These are phyloP conservation scores for Apocynum venetum DNA, from an alignment of 257 asterid species.

Conservation along the genomic window DNA sequence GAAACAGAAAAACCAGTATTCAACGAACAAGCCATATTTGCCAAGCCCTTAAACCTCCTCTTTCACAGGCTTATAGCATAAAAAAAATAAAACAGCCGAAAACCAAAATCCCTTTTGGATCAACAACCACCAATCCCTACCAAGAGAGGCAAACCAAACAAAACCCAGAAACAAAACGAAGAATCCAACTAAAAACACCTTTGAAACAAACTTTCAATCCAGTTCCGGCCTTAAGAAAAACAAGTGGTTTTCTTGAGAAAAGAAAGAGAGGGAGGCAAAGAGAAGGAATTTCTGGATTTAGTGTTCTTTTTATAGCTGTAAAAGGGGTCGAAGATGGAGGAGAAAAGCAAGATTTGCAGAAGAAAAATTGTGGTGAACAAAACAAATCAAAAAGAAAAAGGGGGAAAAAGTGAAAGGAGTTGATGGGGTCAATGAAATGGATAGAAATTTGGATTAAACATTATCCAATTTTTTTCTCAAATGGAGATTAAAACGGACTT, in stretches of 20 bases:
- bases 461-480: background rate
- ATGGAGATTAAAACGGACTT: background rate
- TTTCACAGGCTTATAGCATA: constrained; percentile 21
- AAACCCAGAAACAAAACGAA: background rate
- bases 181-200: background rate
- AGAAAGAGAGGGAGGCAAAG: background rate
- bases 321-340: background rate
- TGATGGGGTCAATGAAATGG: constrained; percentile 1
- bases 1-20: constrained; percentile 48
- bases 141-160: background rate
- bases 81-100: constrained; percentile 22
- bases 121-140: constrained; percentile 23
- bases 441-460: constrained; percentile 1
- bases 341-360: background rate
- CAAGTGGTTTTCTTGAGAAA: background rate
- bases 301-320: background rate
- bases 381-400: too few species aligned
- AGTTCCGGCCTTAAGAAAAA: too few species aligned
- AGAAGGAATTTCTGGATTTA: background rate
- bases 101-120: constrained; percentile 23
- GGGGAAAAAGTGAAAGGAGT: background rate
- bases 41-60: constrained; percentile 16
- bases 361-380: background rate
- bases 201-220: background rate
- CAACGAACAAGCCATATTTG: constrained; percentile 55